Percentiles rank a stretch among this genome's conserved stretches.
Evolutionary conservation across 2,329 filamentous ascomycete genomes (phyloP).

Genomic region (Scedosporium apiospermum): DNA sequence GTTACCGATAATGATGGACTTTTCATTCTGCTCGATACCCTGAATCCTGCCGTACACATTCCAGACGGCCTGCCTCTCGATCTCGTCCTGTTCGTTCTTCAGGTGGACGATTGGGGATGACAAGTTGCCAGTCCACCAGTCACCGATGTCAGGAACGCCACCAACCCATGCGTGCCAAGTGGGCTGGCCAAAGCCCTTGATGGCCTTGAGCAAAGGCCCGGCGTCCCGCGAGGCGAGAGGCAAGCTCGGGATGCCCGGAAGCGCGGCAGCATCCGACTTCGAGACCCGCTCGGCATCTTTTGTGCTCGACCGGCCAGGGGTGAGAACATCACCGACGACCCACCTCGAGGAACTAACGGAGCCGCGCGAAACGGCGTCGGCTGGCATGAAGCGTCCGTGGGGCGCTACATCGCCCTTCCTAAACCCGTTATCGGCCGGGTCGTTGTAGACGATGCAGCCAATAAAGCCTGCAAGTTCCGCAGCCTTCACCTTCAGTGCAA

Average conservation of each 20-base stretch:
- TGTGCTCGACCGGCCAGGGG: constrained; percentile 73
- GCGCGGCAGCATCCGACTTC: constrained; percentile 58
- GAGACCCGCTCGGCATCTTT: constrained; percentile 56
- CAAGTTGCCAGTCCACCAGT: constrained; percentile 78
- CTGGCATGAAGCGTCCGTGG: constrained; percentile 68
- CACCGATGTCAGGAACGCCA: constrained; percentile 61
- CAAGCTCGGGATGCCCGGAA: constrained; percentile 79
- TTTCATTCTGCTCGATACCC: constrained; percentile 74
- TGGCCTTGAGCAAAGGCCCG: constrained; percentile 62
- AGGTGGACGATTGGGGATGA: constrained; percentile 71
- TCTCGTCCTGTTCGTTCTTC: constrained; percentile 79
- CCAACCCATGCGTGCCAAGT: constrained; percentile 66
- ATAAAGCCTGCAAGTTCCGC: constrained; percentile 78
- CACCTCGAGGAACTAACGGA: constrained; percentile 72
- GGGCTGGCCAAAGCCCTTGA: constrained; percentile 64
- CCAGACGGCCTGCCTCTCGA: constrained; percentile 74
- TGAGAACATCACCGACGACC: constrained; percentile 85
- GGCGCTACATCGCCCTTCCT: constrained; percentile 63
- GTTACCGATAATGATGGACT: constrained; percentile 83
- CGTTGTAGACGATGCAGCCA: constrained; percentile 87
- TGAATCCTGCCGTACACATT: constrained; percentile 80
- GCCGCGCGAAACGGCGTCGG: constrained; percentile 73
- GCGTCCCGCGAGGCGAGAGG: constrained; percentile 88
- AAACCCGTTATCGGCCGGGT: constrained; percentile 79
- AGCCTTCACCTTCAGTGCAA: constrained; percentile 76